These are phyloP conservation scores for Dichotomopilus funicola DNA, from an alignment of 2,329 filamentous ascomycete genomes.

Conservation along the genomic window DNA sequence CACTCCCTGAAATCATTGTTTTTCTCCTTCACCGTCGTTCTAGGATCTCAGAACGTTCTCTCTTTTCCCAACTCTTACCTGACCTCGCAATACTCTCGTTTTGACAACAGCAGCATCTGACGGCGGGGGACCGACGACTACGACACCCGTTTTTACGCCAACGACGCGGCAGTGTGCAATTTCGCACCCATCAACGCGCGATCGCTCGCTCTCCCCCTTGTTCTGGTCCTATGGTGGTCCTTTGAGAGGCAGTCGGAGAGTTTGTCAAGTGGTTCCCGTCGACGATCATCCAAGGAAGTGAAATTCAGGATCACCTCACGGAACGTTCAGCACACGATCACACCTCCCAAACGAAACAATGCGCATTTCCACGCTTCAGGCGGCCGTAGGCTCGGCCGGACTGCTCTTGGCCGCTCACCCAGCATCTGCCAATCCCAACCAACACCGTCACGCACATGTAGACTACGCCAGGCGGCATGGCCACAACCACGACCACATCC, in stretches of 20 bases:
- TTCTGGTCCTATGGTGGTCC: neutral
- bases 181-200: neutral
- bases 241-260: neutral
- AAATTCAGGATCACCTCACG: neutral
- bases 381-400: constrained; percentile 44
- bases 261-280: neutral
- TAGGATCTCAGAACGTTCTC: constrained; percentile 16
- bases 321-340: neutral
- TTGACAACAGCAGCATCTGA: neutral
- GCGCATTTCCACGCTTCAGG: constrained; percentile 46
- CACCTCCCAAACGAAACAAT: constrained; percentile 30
- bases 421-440: constrained; percentile 31
- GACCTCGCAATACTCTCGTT: constrained; percentile 8
- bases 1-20: constrained; percentile 5
- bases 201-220: neutral
- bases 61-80: constrained; percentile 18
- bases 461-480: constrained; percentile 25
- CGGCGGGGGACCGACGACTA: neutral
- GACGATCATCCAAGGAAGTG: neutral
- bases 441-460: constrained; percentile 34
- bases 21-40: constrained; percentile 5
- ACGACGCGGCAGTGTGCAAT: neutral
- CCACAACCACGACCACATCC: constrained; percentile 17
- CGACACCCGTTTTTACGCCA: neutral
- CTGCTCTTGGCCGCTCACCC: constrained; percentile 40